Base-by-base conservation (phyloP, 768 basidiomycete species). In the Amanita polypyramis region DNA sequence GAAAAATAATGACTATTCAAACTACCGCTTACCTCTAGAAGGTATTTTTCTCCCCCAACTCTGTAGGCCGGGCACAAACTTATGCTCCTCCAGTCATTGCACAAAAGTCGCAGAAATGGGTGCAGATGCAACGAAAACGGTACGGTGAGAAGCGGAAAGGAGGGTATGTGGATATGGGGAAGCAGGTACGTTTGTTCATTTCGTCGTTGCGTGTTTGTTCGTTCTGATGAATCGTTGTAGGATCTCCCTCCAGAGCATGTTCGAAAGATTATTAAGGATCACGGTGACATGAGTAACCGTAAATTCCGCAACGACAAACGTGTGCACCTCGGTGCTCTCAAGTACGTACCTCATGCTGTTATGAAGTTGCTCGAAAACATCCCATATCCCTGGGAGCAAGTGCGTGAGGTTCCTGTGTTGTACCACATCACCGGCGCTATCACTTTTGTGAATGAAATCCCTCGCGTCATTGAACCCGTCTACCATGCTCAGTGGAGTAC, bases 371-470 rank as follows among this genome's bases (percentile, higher is more conserved):
- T 99, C 55, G 96, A 99, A 72, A 99, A 99, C 67, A 93, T 98
- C 58, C 94, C 93, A 47, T 88, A 77, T 63, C 93, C 93, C 53
- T 95, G 92, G 93, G 94, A 96, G 76, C 96, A 99, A 79, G 95
- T 99, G 25, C 88, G 96, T 59, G 96, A 99, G 66, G 96, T 99
- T 2, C 93, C 93, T 7, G 94, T 98, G 14, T 74, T 99, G 49
- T 99, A 99, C 66, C 96, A 99, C 63, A 95, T 99, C 60, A 98
- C 96, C 7, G 96, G 96, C 54, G 96, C 96, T 34, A 99, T 99
- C 67, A 98, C 96, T 2, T 99, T 99, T 59, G 96, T 99, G 56
- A 98, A 97, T 69, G 93, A 98, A 65, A 86, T 97, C 33, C 96
- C 96, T 36, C 85, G 91, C 40, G 80, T 99, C 56, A 87, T 98